Conservation (phyloP, 1,284 basidiomycete species). For the Erythrobasidium hasegawianum region DNA sequence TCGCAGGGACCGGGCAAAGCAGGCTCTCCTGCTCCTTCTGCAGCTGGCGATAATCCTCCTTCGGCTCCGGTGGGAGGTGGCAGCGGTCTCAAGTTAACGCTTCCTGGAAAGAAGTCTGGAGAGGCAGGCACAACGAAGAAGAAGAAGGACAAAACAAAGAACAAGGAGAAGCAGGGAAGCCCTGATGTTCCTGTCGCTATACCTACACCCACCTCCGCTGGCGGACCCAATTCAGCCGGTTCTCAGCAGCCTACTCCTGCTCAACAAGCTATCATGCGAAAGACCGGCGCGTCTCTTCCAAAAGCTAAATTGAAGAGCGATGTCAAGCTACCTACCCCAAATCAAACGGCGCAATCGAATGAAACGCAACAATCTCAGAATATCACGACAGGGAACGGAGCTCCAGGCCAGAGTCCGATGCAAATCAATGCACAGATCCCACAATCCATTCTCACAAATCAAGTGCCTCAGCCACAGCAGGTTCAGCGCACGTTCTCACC, state of each 20-base stretch:
- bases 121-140: background rate
- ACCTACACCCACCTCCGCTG: slow-evolving; percentile 22
- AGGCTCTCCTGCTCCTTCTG: slow-evolving; percentile 16
- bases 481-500: background rate
- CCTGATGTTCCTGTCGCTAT: slow-evolving; percentile 24
- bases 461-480: background rate
- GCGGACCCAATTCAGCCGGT: background rate
- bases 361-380: background rate
- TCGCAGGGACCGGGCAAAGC: slow-evolving; percentile 10
- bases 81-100: slow-evolving; percentile 23
- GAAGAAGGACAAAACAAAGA: slow-evolving; percentile 23
- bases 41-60: background rate
- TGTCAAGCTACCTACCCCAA: slow-evolving; percentile 8
- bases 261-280: slow-evolving; percentile 31
- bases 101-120: slow-evolving; percentile 18
- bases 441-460: background rate
- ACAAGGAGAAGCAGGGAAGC: slow-evolving; percentile 19
- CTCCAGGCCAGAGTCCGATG: background rate
- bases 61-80: background rate
- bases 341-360: background rate
- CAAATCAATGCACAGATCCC: background rate
- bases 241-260: slow-evolving; percentile 7
- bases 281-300: slow-evolving; percentile 24
- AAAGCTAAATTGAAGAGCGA: slow-evolving; percentile 34
- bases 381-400: background rate